Conservation (phyloP, 306 rosid genomes). For the Hylodesmum podocarpum region DNA sequence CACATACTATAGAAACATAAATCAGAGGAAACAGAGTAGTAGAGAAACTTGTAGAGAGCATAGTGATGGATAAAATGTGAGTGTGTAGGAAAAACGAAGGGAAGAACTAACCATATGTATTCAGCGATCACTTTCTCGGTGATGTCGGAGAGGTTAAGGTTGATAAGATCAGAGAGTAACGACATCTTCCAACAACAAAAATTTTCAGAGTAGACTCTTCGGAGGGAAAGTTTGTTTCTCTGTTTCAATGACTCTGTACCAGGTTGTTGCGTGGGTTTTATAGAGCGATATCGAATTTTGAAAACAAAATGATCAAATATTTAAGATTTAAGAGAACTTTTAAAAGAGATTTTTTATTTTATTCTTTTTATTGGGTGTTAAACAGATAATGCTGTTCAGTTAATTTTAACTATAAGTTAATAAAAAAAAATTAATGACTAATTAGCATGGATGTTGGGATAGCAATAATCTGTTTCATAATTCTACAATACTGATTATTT, state of each 20-base stretch:
- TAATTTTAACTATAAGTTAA: background rate
- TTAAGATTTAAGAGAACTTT: background rate
- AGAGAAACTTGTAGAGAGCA: background rate
- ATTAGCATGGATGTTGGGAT: background rate
- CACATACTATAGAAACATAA: background rate
- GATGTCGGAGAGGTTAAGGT: conserved; percentile 62
- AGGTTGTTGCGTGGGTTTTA: background rate
- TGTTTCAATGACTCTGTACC: background rate
- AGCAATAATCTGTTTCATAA: background rate
- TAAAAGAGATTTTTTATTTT: background rate
- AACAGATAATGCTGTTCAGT: background rate
- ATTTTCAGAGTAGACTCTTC: background rate
- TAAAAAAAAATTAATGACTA: too few species aligned
- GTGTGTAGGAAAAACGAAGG: background rate
- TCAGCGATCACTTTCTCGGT: conserved; percentile 78
- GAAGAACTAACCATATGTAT: conserved; percentile 68
- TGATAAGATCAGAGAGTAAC: conserved; percentile 64
- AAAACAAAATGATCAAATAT: background rate
- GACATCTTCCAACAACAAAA: conserved; percentile 35
- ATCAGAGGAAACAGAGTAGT: background rate
- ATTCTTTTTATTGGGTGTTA: background rate
- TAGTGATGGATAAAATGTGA: background rate
- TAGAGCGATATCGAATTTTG: background rate
- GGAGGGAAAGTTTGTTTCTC: background rate
- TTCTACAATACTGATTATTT: background rate